Base-by-base conservation (phyloP, 192 early-diverging fungal species). In the Gaertneriomyces semiglobifer region DNA sequence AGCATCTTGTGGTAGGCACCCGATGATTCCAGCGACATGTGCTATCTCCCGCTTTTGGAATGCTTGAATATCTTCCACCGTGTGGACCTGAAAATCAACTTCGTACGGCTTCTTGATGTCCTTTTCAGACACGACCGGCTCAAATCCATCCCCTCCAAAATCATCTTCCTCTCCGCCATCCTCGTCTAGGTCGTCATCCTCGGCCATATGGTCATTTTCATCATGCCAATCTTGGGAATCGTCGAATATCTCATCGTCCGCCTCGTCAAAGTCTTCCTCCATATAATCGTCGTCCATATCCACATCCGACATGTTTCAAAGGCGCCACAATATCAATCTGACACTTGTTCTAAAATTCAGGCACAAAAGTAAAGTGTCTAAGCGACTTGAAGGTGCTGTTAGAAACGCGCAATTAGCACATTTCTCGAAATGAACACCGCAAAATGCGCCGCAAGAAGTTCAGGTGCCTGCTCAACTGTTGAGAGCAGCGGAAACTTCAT, bases 1-100 rank as follows among this genome's bases (percentile, higher is more conserved):
- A 6, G 89, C 89, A 63, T 89, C 87, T 51, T 88, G 76, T 47
- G 75, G 68, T 12, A 70, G 52, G 51, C 89, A 74, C 60, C 89
- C 91, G 48, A 93, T 75, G 57, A 95, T 87, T 18, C 76, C 77
- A 8, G 85, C 69, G 6, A 95, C 92, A 56, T 93, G 89, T 53
- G 53, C 72, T 18, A 90, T 79, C 70, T 91, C 90, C 51, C 72
- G 68, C 6, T 74, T 70, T 61, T 94, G 93, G 53, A 81, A 79
- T 11, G 63, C 68, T 18, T 81, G 50, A 40, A 93, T 88, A 19
- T 88, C 87, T 18, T 66, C 42, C 7, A 75, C 70, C n/a, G 82
- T 79, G 58, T 86, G 83, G 65, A 89, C 83, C 25, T 73, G 75
- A 62, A 81, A 93, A 54, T 91, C 92, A 12, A 92, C 88, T 68